phyloP scores from a whole-genome alignment of 257 asterid species.

The Thymus mandschuricus region DNA sequence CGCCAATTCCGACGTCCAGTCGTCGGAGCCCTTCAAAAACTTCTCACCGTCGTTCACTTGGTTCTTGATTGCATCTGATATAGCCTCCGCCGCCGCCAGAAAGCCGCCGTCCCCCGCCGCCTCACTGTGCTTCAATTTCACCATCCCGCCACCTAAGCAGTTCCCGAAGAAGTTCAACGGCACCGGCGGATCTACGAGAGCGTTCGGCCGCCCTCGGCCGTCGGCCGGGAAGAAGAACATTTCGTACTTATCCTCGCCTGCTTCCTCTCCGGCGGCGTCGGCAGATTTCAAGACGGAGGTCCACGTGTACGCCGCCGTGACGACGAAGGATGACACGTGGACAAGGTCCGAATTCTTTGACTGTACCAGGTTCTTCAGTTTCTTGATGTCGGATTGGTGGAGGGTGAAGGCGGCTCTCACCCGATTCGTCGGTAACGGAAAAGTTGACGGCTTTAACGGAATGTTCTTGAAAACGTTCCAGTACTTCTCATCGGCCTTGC shows the following conservation, averaged over 20 bases:
- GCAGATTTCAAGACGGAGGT: conserved; percentile 38
- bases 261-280: conserved; percentile 14
- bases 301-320: conserved; percentile 47
- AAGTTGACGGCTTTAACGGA: conserved; percentile 26
- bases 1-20: conserved; percentile 29
- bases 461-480: conserved; percentile 26
- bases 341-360: conserved; percentile 28
- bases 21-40: conserved; percentile 22
- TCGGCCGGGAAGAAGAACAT: conserved; percentile 35
- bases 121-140: conserved; percentile 9
- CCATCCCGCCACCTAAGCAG: conserved; percentile 34
- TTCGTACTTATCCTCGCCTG: not conserved
- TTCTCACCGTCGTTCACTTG: conserved; percentile 17
- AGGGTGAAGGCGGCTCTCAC: conserved; percentile 51
- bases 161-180: conserved; percentile 44
- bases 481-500: conserved; percentile 24
- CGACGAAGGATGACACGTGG: conserved; percentile 44
- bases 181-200: conserved; percentile 30
- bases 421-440: conserved; percentile 39
- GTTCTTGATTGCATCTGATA: conserved; percentile 33
- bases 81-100: conserved; percentile 35
- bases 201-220: conserved; percentile 27
- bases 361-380: conserved; percentile 40
- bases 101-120: conserved; percentile 41
- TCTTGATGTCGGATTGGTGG: conserved; percentile 33